Percentiles rank a stretch among this genome's conserved stretches.
Conservation (phyloP, 1,284 basidiomycete species). For the Rhizoctonia solani region DNA sequence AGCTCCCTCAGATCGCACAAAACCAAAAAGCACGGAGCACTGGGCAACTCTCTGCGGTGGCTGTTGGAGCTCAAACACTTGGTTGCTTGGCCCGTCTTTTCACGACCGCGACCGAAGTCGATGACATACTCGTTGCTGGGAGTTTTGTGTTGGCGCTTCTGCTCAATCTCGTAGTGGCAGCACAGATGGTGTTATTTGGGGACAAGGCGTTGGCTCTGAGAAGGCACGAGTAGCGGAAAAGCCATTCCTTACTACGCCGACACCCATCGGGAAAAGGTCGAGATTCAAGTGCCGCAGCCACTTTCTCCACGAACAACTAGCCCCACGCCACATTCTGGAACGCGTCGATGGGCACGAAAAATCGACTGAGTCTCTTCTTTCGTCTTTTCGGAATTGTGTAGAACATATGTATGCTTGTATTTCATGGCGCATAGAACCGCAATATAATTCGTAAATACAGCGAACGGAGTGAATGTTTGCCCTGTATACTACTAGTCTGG, state of each 20-base stretch:
- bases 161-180: conserved; percentile 77
- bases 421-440: not conserved
- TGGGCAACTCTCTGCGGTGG: conserved; percentile 88
- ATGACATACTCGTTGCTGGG: conserved; percentile 74
- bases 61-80: conserved; percentile 78
- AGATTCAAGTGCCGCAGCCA: conserved; percentile 25
- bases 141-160: conserved; percentile 79
- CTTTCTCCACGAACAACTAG: conserved; percentile 16
- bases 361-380: conserved; percentile 6
- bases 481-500: conserved; percentile 23
- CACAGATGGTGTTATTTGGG: conserved; percentile 86
- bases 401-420: conserved; percentile 4
- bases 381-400: not conserved
- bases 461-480: not conserved
- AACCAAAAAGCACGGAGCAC: conserved; percentile 77
- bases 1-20: conserved; percentile 84
- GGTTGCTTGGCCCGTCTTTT: conserved; percentile 89
- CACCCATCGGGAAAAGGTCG: conserved; percentile 9
- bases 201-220: conserved; percentile 52
- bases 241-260: not conserved
- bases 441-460: not conserved
- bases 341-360: conserved; percentile 30
- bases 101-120: conserved; percentile 85
- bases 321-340: conserved; percentile 20
- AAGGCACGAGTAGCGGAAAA: conserved; percentile 9